Percentiles rank a stretch among this genome's conserved stretches.
Evolutionary conservation across 331 rosid genomes (phyloP).

Genomic region (Quercus tomentella): DNA sequence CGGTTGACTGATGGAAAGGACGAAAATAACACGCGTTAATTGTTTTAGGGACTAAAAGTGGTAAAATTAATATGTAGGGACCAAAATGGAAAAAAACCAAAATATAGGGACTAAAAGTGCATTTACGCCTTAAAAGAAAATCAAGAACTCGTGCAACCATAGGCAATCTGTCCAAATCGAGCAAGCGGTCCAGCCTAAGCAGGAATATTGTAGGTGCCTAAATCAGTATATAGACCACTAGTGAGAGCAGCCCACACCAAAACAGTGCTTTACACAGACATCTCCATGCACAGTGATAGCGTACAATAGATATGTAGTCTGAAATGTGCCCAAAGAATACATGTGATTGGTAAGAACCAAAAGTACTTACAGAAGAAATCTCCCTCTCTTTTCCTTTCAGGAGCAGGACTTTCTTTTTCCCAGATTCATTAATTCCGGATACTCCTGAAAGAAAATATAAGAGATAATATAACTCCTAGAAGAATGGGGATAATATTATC

Average conservation of each 20-base stretch:
- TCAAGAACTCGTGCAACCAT: too few species aligned
- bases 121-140: too few species aligned
- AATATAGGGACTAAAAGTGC: too few species aligned
- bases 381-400: constrained; percentile 50
- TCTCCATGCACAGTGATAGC: background rate
- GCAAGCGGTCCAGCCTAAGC: background rate
- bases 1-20: too few species aligned
- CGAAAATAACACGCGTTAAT: too few species aligned
- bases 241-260: background rate
- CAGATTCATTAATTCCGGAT: constrained; percentile 30
- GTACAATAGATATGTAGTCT: constrained; percentile 1
- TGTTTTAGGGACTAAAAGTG: too few species aligned
- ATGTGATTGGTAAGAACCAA: constrained; percentile 7
- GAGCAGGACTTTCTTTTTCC: constrained; percentile 49
- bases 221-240: background rate
- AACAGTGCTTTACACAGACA: background rate
- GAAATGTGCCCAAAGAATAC: background rate
- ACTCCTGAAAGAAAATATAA: constrained; percentile 15
- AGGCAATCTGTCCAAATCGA: background rate
- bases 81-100: too few species aligned
- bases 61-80: too few species aligned
- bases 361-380: constrained; percentile 32
- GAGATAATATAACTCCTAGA: background rate
- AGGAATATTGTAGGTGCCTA: background rate
- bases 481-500: background rate